These are phyloP conservation scores for Clavispora phyllophila DNA, from an alignment of 805 yeast species.

Conservation along the genomic window DNA sequence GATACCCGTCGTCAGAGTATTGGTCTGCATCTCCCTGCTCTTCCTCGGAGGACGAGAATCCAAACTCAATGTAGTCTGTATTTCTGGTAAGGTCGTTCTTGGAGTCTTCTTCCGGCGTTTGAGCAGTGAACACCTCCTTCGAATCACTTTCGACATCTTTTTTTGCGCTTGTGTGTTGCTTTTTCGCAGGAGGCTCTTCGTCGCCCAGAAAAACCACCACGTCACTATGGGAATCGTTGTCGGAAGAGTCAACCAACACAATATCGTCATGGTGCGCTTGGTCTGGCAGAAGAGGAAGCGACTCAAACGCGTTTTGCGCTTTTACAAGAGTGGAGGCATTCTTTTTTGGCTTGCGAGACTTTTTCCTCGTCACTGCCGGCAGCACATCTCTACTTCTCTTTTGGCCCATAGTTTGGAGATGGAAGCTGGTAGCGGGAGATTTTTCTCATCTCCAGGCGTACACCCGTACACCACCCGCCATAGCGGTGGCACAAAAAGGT, in stretches of 20 bases:
- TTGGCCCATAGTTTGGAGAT: conserved; percentile 5
- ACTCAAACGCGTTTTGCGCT: conserved; percentile 1
- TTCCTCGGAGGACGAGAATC: conserved; percentile 42
- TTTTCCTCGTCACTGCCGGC: conserved; percentile 3
- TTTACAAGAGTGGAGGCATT: neutral
- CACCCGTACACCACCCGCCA: conserved; percentile 4
- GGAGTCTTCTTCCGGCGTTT: conserved; percentile 5
- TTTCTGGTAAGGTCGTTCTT: conserved; percentile 39
- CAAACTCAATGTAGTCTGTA: conserved; percentile 54
- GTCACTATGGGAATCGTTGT: conserved; percentile 16
- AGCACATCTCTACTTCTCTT: conserved; percentile 7
- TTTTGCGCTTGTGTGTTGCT: conserved; percentile 4
- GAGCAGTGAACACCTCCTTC: conserved; percentile 5
- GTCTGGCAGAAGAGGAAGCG: conserved; percentile 15
- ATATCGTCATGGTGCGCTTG: conserved; percentile 22
- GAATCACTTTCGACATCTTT: conserved; percentile 1
- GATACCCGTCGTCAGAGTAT: conserved; percentile 27
- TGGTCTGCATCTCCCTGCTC: conserved; percentile 19
- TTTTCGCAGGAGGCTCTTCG: conserved; percentile 4
- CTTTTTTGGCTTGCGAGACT: conserved; percentile 1
- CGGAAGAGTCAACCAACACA: conserved; percentile 28
- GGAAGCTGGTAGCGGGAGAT: neutral
- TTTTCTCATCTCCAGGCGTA: neutral
- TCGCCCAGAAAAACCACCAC: conserved; percentile 21
- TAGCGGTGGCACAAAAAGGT: too few relatives aligned